A percentile compares a stretch with the other conserved stretches of the same genome.
phyloP scores from a whole-genome alignment of 345 rosid species.

The Pelargonium nanum region DNA sequence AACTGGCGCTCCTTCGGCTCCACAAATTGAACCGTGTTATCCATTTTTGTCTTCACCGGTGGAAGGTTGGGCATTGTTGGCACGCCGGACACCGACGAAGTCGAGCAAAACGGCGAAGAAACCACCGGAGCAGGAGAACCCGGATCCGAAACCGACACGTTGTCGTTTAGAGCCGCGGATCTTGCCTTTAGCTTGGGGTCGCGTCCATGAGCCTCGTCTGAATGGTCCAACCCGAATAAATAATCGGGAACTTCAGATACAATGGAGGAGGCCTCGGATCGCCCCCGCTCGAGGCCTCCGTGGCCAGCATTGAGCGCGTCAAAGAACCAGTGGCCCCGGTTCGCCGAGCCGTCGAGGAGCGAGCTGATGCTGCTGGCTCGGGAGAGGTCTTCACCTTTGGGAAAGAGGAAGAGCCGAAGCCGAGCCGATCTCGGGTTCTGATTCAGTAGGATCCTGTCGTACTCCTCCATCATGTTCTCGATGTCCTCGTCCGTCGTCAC shows the following conservation, averaged over 20 bases:
- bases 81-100: slow-evolving; percentile 43
- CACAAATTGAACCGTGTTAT: slow-evolving; percentile 22
- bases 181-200: slow-evolving; percentile 44
- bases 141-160: slow-evolving; percentile 59
- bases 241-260: slow-evolving; percentile 88
- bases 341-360: slow-evolving; percentile 70
- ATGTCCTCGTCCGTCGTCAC: slow-evolving; percentile 90
- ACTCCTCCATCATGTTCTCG: slow-evolving; percentile 97
- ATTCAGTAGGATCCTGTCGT: slow-evolving; percentile 64
- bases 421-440: slow-evolving; percentile 67
- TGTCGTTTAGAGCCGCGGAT: slow-evolving; percentile 29
- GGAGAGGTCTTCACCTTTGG: slow-evolving; percentile 41
- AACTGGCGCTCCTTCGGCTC: slow-evolving; percentile 18
- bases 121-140: slow-evolving; percentile 77
- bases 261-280: slow-evolving; percentile 82
- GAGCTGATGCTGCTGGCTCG: slow-evolving; percentile 70
- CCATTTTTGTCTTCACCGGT: slow-evolving; percentile 59
- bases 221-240: slow-evolving; percentile 67
- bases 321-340: slow-evolving; percentile 84
- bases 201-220: slow-evolving; percentile 50
- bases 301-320: slow-evolving; percentile 70
- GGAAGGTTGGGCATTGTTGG: slow-evolving; percentile 61
- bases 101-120: slow-evolving; percentile 61
- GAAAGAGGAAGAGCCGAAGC: slow-evolving; percentile 73
- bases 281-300: slow-evolving; percentile 50